Evolutionary conservation across 2,329 filamentous ascomycete genomes (phyloP).

Genomic region (Geosmithia putterillii): DNA sequence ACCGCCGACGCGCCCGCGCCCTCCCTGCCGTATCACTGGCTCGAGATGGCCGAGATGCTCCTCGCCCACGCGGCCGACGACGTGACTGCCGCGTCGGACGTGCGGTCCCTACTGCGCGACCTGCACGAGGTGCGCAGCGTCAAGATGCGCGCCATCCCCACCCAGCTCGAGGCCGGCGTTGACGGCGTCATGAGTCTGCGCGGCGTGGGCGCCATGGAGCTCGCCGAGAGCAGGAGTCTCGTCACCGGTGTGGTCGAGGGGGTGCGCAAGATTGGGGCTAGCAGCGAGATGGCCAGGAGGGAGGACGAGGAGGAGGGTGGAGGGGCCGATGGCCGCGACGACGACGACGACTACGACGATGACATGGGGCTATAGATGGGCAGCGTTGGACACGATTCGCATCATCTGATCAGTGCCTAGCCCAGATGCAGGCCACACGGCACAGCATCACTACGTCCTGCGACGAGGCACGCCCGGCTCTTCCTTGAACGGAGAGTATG

Average conservation of each 20-base stretch:
- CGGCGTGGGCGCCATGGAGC: slow-evolving; percentile 86
- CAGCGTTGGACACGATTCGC: too few species aligned
- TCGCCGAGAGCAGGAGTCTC: slow-evolving; percentile 76
- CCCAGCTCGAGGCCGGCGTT: slow-evolving; percentile 56
- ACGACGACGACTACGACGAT: slow-evolving; percentile 47
- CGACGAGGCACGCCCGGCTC: too few species aligned
- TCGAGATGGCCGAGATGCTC: slow-evolving; percentile 79
- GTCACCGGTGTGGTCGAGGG: slow-evolving; percentile 80
- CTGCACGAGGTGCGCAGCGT: slow-evolving; percentile 79
- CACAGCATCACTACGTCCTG: too few species aligned
- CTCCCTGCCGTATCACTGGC: slow-evolving; percentile 86
- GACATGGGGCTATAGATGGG: slow-evolving; percentile 37
- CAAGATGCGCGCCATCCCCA: slow-evolving; percentile 70
- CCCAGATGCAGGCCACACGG: too few species aligned
- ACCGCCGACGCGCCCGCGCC: slow-evolving; percentile 56
- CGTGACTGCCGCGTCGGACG: slow-evolving; percentile 58
- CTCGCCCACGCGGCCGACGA: slow-evolving; percentile 79
- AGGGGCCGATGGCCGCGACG: slow-evolving; percentile 8
- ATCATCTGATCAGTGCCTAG: too few species aligned
- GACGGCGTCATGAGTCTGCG: slow-evolving; percentile 56
- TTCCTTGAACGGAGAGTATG: too few species aligned
- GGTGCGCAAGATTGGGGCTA: slow-evolving; percentile 70
- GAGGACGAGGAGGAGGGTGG: slow-evolving; percentile 63
- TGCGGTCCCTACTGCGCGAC: slow-evolving; percentile 66
- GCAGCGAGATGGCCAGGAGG: slow-evolving; percentile 62